These are phyloP conservation scores for Cyclotella kingstonii DNA, from an alignment of 108 stramenopile species.

Conservation along the genomic window DNA sequence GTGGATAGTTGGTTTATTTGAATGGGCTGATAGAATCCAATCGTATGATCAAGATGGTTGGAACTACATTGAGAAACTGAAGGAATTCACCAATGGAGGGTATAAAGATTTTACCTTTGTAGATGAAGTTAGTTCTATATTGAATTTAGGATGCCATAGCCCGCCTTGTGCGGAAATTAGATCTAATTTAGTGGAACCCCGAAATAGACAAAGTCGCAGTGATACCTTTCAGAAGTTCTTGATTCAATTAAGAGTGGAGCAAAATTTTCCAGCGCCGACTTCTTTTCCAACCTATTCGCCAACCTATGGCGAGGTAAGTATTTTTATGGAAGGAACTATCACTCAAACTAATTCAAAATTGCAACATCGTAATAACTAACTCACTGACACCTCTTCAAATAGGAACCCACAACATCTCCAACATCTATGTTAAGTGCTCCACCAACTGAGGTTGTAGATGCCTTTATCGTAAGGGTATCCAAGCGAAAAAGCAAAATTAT, in stretches of 20 bases:
- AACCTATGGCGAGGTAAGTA: too few relatives aligned
- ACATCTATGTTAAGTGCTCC: slow-evolving; percentile 24
- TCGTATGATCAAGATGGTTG: slow-evolving; percentile 35
- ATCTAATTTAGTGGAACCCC: slow-evolving; percentile 15
- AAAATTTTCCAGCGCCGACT: slow-evolving; percentile 29
- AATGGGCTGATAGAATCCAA: slow-evolving; percentile 48
- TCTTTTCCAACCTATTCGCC: too few relatives aligned
- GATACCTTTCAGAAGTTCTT: slow-evolving; percentile 36
- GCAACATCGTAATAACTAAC: too few relatives aligned
- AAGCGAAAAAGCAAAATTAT: slow-evolving; percentile 5
- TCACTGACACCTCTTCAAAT: too few relatives aligned
- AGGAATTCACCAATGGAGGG: slow-evolving; percentile 33
- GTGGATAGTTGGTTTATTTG: slow-evolving; percentile 49
- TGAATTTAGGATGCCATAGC: slow-evolving; percentile 39
- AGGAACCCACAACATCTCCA: too few relatives aligned
- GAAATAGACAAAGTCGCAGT: slow-evolving; percentile 32
- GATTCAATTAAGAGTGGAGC: slow-evolving; percentile 22
- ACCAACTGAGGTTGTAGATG: slow-evolving; percentile 6
- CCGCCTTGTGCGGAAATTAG: slow-evolving; percentile 36
- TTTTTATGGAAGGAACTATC: too few relatives aligned
- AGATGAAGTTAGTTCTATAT: slow-evolving; percentile 27
- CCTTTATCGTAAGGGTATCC: slow-evolving; percentile 10
- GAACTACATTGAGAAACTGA: slow-evolving; percentile 38
- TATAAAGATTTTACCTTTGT: slow-evolving; percentile 39
- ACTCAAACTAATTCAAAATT: too few relatives aligned